Percentiles rank a stretch among this genome's conserved stretches.
Conservation (phyloP, 306 rosid species). For the Vigna nakashimae region DNA sequence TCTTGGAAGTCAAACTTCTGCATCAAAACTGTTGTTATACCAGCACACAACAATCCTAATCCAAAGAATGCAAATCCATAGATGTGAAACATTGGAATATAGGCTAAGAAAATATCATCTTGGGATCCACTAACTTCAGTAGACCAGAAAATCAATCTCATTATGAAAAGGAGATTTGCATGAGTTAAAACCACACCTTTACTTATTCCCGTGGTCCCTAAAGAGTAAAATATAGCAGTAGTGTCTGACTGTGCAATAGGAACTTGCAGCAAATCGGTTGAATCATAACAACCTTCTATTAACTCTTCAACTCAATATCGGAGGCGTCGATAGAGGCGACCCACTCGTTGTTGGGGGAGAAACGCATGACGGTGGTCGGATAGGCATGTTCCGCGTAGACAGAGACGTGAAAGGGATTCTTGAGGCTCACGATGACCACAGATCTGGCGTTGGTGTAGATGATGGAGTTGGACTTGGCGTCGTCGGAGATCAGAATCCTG, state of each 20-base stretch:
- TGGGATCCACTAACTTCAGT: slow-evolving; percentile 52
- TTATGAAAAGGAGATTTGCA: slow-evolving; percentile 63
- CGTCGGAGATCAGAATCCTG: slow-evolving; percentile 89
- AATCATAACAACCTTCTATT: slow-evolving; percentile 62
- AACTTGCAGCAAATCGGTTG: slow-evolving; percentile 49
- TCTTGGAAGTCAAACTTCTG: slow-evolving; percentile 61
- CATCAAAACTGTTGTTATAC: slow-evolving; percentile 72
- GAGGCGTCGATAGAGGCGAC: slow-evolving; percentile 91
- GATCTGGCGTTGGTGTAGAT: slow-evolving; percentile 90
- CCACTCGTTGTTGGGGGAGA: slow-evolving; percentile 96
- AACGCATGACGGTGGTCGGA: slow-evolving; percentile 85
- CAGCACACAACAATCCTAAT: slow-evolving; percentile 65
- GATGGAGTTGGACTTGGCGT: slow-evolving; percentile 69
- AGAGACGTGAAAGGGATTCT: slow-evolving; percentile 78
- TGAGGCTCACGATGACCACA: slow-evolving; percentile 72
- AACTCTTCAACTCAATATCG: slow-evolving; percentile 74
- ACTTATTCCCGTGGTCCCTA: slow-evolving; percentile 87
- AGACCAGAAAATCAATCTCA: slow-evolving; percentile 62
- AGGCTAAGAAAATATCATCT: slow-evolving; percentile 74
- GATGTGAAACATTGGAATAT: slow-evolving; percentile 89
- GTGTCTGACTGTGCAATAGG: slow-evolving; percentile 65
- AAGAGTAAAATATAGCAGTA: slow-evolving; percentile 88
- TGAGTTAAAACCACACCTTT: slow-evolving; percentile 89
- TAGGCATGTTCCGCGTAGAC: slow-evolving; percentile 91
- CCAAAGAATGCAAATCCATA: slow-evolving; percentile 82